phyloP scores from a whole-genome alignment of 441 rosid species.

The Aquilaria agallochum region DNA sequence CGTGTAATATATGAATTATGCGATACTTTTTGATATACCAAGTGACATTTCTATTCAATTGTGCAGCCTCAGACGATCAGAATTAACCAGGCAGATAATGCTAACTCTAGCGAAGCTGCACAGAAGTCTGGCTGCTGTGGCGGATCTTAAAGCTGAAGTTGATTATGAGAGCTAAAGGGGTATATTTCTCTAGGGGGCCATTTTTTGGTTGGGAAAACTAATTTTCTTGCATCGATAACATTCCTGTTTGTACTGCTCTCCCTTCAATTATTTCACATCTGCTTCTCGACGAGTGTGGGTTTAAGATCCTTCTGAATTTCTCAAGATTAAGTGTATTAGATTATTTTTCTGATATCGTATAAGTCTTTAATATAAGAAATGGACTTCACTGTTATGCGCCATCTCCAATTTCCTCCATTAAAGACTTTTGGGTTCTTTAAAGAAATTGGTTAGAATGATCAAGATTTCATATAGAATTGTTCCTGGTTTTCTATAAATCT shows the following conservation, averaged over 20 bases:
- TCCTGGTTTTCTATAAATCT: no score
- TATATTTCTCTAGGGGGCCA: conserved; percentile 20
- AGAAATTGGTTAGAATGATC: no score
- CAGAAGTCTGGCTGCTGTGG: conserved; percentile 89
- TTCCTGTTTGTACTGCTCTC: conserved; percentile 39
- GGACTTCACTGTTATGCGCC: no score
- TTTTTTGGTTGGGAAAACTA: conserved; percentile 27
- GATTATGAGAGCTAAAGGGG: conserved; percentile 16
- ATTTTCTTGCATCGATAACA: conserved; percentile 30
- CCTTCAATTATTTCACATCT: conserved; percentile 31
- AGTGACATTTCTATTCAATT: not conserved
- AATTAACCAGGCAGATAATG: conserved; percentile 77
- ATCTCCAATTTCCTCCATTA: no score
- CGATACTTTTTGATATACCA: not conserved
- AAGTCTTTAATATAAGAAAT: no score
- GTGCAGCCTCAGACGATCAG: conserved; percentile 86
- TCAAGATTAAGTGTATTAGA: conserved; percentile 29
- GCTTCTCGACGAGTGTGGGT: conserved; percentile 32
- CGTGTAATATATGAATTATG: not conserved
- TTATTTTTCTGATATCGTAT: conserved; percentile 8
- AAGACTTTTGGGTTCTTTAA: no score
- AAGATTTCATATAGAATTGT: no score
- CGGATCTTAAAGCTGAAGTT: conserved; percentile 21
- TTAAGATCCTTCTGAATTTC: conserved; percentile 24
- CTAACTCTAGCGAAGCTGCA: conserved; percentile 51